These are phyloP conservation scores for Pseudocercospora eumusae DNA, from an alignment of 2,329 filamentous ascomycete genomes.

Conservation along the genomic window DNA sequence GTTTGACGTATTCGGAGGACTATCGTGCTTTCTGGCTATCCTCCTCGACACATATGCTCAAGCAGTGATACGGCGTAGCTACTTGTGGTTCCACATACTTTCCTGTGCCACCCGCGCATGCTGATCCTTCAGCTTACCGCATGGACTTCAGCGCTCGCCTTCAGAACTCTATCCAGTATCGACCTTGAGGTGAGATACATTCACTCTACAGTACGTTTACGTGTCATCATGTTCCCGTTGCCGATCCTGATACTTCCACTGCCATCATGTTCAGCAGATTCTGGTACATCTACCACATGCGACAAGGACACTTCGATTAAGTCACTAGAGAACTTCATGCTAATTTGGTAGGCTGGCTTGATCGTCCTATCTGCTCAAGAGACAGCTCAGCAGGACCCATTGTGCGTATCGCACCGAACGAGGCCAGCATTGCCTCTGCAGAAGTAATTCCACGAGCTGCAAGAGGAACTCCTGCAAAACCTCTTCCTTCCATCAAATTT, in stretches of 20 bases:
- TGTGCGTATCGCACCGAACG: slow-evolving; percentile 72
- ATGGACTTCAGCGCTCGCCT: not conserved
- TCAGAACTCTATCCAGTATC: not conserved
- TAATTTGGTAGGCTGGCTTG: slow-evolving; percentile 52
- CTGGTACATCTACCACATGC: not conserved
- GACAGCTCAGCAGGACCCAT: slow-evolving; percentile 48
- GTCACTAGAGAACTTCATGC: slow-evolving; percentile 52
- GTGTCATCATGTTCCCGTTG: not conserved
- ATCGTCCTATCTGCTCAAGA: not conserved
- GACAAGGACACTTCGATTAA: not conserved
- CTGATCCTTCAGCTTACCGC: not conserved
- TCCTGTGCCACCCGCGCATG: not conserved
- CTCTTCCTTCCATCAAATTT: too few relatives aligned
- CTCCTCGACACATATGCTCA: not conserved
- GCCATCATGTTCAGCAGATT: not conserved
- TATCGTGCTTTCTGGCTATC: not conserved
- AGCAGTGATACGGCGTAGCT: not conserved
- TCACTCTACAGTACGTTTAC: not conserved
- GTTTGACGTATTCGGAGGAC: not conserved
- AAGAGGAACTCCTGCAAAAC: too few relatives aligned
- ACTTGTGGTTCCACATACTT: too few relatives aligned
- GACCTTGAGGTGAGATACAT: not conserved
- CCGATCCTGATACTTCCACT: not conserved
- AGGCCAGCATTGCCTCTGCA: slow-evolving; percentile 45
- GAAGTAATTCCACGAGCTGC: not conserved